These are phyloP conservation scores for Groenewaldozyma auringiensis DNA, from an alignment of 1,139 yeast genomes.

Conservation along the genomic window DNA sequence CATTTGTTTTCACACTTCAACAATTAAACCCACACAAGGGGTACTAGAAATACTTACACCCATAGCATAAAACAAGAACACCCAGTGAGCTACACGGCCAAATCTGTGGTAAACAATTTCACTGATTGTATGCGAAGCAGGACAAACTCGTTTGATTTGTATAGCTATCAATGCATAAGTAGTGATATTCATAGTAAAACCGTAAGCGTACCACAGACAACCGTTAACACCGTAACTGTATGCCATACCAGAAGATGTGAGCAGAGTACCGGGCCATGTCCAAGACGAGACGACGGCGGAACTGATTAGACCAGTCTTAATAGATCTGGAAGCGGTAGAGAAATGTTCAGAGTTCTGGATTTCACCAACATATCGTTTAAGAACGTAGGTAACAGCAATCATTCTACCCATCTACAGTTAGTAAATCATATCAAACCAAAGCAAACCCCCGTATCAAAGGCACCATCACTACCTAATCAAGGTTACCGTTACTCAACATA, in stretches of 20 bases:
- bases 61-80: constrained; percentile 39
- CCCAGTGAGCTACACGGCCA: constrained; percentile 59
- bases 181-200: constrained; percentile 56
- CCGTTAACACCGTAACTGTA: constrained; percentile 70
- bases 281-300: constrained; percentile 84
- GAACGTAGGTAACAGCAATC: constrained; percentile 62
- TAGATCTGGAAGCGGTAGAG: constrained; percentile 79
- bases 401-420: too few species aligned
- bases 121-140: constrained; percentile 56
- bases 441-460: too few species aligned
- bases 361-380: constrained; percentile 71
- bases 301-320: constrained; percentile 68
- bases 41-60: constrained; percentile 21
- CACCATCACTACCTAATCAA: too few species aligned
- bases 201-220: constrained; percentile 63
- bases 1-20: constrained; percentile 11
- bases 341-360: constrained; percentile 85
- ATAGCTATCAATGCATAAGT: constrained; percentile 49
- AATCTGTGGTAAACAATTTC: constrained; percentile 61
- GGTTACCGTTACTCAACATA: too few species aligned
- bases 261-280: constrained; percentile 86
- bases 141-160: constrained; percentile 36
- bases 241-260: constrained; percentile 69
- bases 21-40: too few species aligned
- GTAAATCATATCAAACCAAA: too few species aligned